Conservation (phyloP, 306 rosid genomes). For the Arachis stenosperma region DNA sequence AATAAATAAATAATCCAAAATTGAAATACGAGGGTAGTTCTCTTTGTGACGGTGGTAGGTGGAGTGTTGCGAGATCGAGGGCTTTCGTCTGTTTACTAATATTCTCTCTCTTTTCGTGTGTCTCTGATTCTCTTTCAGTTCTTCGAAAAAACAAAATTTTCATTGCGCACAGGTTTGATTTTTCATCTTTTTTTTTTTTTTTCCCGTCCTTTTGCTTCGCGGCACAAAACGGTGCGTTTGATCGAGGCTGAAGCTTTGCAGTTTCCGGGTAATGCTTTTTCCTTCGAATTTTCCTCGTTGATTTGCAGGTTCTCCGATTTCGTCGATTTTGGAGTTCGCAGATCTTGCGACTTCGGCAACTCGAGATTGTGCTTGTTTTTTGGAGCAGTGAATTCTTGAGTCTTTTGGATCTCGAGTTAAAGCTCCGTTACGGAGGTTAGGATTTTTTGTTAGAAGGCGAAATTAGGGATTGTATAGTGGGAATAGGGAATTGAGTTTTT, state of each 20-base stretch:
- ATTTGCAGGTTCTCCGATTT: slow-evolving; percentile 38
- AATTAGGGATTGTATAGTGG: slow-evolving; percentile 22
- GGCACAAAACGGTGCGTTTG: slow-evolving; percentile 36
- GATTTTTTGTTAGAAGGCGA: slow-evolving; percentile 13
- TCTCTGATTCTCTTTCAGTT: slow-evolving; percentile 43
- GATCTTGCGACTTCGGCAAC: slow-evolving; percentile 42
- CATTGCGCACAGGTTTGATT: slow-evolving; percentile 34
- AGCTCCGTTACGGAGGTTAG: slow-evolving; percentile 41
- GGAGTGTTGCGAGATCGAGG: slow-evolving; percentile 63
- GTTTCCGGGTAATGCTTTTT: slow-evolving; percentile 26
- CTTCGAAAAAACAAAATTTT: slow-evolving; percentile 45
- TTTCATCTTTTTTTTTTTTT: slow-evolving; percentile 13
- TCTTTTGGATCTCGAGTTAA: slow-evolving; percentile 53
- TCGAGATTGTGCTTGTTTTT: slow-evolving; percentile 21
- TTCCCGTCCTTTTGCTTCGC: background rate
- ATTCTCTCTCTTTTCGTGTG: background rate
- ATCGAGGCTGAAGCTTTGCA: slow-evolving; percentile 39
- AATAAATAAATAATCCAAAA: slow-evolving; percentile 29
- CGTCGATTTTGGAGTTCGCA: slow-evolving; percentile 36
- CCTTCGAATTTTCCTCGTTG: background rate
- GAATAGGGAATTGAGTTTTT: background rate
- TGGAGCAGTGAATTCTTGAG: slow-evolving; percentile 22
- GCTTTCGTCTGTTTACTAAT: slow-evolving; percentile 41
- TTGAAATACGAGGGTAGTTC: slow-evolving; percentile 40
- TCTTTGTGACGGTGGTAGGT: slow-evolving; percentile 43